Conservation (phyloP, 495 filamentous ascomycete species). For the Aspergillus cristatus region DNA sequence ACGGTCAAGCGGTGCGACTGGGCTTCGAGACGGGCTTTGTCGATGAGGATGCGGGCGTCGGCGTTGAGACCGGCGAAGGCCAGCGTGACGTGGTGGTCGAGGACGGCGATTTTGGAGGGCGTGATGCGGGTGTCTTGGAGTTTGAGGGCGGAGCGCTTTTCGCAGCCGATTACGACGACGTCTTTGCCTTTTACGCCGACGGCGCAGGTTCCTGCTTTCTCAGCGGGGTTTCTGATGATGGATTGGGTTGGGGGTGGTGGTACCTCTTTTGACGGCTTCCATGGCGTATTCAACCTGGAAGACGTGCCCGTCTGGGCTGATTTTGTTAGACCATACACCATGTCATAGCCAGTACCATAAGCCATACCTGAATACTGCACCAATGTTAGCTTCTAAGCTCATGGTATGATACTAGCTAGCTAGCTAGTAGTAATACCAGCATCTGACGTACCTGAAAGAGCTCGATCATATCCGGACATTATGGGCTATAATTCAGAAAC, state of each 20-base stretch:
- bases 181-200: conserved; percentile 93
- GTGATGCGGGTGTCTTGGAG: conserved; percentile 99
- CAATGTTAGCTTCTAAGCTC: conserved; percentile 37
- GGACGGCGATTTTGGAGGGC: conserved; percentile 89
- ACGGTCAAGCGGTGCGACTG: conserved; percentile 98
- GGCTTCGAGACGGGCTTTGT: conserved; percentile 93
- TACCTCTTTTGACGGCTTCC: conserved; percentile 97
- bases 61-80: conserved; percentile 96
- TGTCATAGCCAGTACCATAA: conserved; percentile 4
- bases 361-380: conserved; percentile 22
- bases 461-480: conserved; percentile 89
- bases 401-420: conserved; percentile 8
- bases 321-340: conserved; percentile 15
- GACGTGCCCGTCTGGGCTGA: conserved; percentile 94
- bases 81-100: conserved; percentile 92
- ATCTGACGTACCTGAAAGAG: conserved; percentile 71
- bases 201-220: conserved; percentile 74
- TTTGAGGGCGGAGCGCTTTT: conserved; percentile 98
- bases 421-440: conserved; percentile 9
- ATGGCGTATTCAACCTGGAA: conserved; percentile 99
- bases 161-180: conserved; percentile 93
- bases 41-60: conserved; percentile 92
- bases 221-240: not conserved
- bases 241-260: conserved; percentile 1
- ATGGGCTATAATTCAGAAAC: conserved; percentile 32